Evolutionary conservation across 345 rosid genomes (phyloP).

Genomic region (Salix suchowensis): DNA sequence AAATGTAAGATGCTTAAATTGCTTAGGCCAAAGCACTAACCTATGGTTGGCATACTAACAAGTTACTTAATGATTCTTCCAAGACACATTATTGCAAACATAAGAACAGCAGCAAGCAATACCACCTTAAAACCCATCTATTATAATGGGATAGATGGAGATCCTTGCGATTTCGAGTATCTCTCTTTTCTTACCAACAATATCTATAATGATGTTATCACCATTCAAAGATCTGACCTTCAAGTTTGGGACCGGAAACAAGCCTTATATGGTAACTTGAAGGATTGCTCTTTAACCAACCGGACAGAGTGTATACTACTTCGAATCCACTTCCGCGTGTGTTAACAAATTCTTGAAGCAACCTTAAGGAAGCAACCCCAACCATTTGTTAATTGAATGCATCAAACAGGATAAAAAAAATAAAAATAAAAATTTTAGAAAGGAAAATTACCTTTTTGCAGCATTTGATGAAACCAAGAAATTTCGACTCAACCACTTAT

Average conservation of each 20-base stretch:
- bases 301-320: conserved; percentile 71
- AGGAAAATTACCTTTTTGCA: conserved; percentile 59
- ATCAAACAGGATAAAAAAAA: neutral
- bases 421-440: neutral
- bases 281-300: conserved; percentile 70
- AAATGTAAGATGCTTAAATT: neutral
- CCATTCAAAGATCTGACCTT: conserved; percentile 44
- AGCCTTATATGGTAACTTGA: conserved; percentile 56
- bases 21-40: neutral
- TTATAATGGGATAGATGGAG: too few relatives aligned
- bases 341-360: conserved; percentile 75
- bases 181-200: neutral
- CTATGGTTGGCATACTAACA: too few relatives aligned
- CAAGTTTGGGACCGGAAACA: conserved; percentile 59
- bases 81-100: too few relatives aligned
- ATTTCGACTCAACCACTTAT: conserved; percentile 92
- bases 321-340: conserved; percentile 50
- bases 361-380: conserved; percentile 33
- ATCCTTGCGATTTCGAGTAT: too few relatives aligned
- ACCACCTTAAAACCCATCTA: too few relatives aligned
- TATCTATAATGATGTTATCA: neutral
- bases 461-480: conserved; percentile 65
- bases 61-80: too few relatives aligned
- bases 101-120: too few relatives aligned
- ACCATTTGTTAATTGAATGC: neutral